These are phyloP conservation scores for Ophiocordyceps camponoti-leonardi DNA, from an alignment of 2,329 filamentous ascomycete species.

Conservation along the genomic window DNA sequence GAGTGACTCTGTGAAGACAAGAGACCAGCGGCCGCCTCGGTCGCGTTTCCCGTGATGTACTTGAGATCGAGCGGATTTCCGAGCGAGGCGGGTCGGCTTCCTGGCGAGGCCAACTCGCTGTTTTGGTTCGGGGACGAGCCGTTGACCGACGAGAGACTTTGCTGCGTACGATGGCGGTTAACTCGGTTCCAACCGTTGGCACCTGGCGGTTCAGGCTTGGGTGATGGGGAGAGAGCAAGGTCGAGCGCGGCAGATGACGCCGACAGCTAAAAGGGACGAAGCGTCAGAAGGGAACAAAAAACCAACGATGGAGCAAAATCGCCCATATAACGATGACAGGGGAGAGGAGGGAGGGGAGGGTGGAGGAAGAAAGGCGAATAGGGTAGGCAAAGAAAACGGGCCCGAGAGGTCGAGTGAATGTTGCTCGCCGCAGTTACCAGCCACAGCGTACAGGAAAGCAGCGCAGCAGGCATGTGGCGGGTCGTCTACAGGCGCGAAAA, in stretches of 20 bases:
- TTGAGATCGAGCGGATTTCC: conserved; percentile 41
- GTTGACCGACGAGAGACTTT: conserved; percentile 35
- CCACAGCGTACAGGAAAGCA: background rate
- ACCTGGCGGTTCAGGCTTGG: conserved; percentile 36
- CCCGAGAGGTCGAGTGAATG: background rate
- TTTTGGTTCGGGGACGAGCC: conserved; percentile 21
- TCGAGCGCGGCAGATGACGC: conserved; percentile 69
- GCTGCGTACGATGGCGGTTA: conserved; percentile 51
- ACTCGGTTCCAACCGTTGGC: conserved; percentile 39
- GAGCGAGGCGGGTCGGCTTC: conserved; percentile 28
- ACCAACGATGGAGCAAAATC: background rate
- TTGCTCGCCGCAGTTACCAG: background rate
- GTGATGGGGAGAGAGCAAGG: conserved; percentile 53
- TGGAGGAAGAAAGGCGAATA: background rate
- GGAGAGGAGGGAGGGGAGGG: background rate
- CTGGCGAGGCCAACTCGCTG: conserved; percentile 28
- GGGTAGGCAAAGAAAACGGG: background rate
- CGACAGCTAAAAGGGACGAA: conserved; percentile 42
- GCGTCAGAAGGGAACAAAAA: conserved; percentile 16
- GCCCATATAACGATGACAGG: background rate
- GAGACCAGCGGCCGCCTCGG: conserved; percentile 18
- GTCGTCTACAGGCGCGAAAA: background rate
- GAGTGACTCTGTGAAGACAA: conserved; percentile 31
- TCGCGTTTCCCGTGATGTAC: conserved; percentile 28
- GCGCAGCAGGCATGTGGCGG: background rate